Evolutionary conservation across 768 basidiomycete genomes (phyloP), one percentile per base, ranked within the genome.

Genomic region (Boletus sp.): DNA sequence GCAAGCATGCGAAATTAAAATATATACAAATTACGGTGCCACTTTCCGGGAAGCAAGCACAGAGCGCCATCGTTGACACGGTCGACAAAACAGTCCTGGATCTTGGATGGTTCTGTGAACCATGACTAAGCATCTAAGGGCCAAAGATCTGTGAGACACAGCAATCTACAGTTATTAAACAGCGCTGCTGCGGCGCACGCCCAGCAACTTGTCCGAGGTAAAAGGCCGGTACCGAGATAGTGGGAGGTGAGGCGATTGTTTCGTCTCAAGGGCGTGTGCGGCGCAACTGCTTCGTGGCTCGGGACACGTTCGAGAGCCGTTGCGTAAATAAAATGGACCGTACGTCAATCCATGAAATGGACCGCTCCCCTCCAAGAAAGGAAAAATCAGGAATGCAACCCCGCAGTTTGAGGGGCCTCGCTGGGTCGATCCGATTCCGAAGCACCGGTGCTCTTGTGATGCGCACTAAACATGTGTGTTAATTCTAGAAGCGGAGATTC

Each of bases 331-430:
- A 46, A 61, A 62, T 64, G 62, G 47, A 61, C 52, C 49, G 48
- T 32, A n/a, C 47, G 54, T 59, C 61, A 63, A 62, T 59, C 55
- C 20, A 55, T 59, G 52, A 62, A 66, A 47, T 54, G 57, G 56
- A 61, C 45, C 24, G 33, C 47, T 42, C n/a, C 15, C 28, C 14
- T 47, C 42, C 51, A 36, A 20, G 50, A 56, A 64, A 48, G 61
- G 54, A 32, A 64, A 37, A 5, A 14, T 49, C 56, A 55, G 53
- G 35, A 59, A 56, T 61, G 51, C 37, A 65, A 62, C 55, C 61
- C 65, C 70, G 67, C 70, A 71, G 69, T 71, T 70, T 67, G 69
- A 61, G 69, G 59, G 69, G 54, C 54, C 51, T 41, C 47, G 55
- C 62, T 62, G 49, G 51, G 58, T 54, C 67, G 68, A 70, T 70